Conservation (phyloP, 2,329 filamentous ascomycete genomes). For the Pestalotiopsis sp. region DNA sequence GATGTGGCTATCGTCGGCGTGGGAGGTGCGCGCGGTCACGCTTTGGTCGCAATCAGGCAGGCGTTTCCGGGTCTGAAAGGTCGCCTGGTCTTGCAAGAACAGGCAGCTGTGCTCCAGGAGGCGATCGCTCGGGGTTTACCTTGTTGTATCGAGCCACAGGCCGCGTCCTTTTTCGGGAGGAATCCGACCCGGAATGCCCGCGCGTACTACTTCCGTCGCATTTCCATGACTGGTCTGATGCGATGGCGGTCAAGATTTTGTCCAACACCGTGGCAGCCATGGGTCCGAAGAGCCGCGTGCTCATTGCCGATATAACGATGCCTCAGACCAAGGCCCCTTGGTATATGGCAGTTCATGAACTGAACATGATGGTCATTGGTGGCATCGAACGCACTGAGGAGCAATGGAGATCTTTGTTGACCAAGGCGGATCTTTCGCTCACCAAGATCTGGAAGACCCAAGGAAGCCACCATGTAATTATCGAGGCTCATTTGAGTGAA, state of each 20-base stretch:
- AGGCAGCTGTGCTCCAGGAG: not conserved
- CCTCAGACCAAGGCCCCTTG: slow-evolving; percentile 32
- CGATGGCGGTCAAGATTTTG: slow-evolving; percentile 30
- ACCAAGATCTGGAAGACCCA: not conserved
- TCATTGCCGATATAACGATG: slow-evolving; percentile 42
- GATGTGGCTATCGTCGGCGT: not conserved
- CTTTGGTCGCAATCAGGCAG: not conserved
- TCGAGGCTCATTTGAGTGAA: not conserved
- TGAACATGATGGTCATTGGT: slow-evolving; percentile 29
- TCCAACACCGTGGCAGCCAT: slow-evolving; percentile 31
- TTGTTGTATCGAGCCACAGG: not conserved
- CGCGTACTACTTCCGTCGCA: slow-evolving; percentile 34
- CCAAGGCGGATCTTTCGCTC: slow-evolving; percentile 13
- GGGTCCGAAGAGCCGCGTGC: slow-evolving; percentile 32
- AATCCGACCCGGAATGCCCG: not conserved
- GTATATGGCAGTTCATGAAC: slow-evolving; percentile 30
- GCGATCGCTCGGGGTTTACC: not conserved
- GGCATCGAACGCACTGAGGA: slow-evolving; percentile 32
- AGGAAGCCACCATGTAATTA: not conserved
- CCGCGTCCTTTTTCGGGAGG: not conserved
- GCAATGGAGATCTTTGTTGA: slow-evolving; percentile 32
- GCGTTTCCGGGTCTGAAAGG: not conserved
- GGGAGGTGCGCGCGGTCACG: not conserved
- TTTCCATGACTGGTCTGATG: slow-evolving; percentile 36
- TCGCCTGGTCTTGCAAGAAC: not conserved